Base-by-base conservation (phyloP, 1,139 yeast species). In the Debaryomyces udenii region DNA sequence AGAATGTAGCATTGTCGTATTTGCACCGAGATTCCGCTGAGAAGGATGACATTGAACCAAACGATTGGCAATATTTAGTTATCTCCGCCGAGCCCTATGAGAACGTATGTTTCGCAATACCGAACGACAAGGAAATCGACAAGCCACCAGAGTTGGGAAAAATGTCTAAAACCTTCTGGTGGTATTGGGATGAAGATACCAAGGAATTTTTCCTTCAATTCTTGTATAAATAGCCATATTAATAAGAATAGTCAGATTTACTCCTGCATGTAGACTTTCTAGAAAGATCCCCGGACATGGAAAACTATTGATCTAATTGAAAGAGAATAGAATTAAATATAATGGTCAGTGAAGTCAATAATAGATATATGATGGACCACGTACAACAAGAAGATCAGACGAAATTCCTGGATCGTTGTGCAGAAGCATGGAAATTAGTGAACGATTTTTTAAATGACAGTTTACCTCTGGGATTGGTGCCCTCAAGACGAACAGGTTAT, bases 31-130 rank as follows among this genome's bases (percentile, higher is more conserved):
- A 46, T 5, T 49, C 47, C n/a, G 52, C 43, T 4, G 56, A 50
- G 7, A 45, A 44, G 5, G 52, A 46, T 1, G 61, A 66, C 3
- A 65, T 66, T 6, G 71, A 74, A 45, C 68, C 74, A 16, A 53
- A 61, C 4, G 53, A 39, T 53, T 63, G 54, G 60, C 95, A 86
- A 59, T 88, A 83, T 54, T 56, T 89, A 47, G 78, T 88, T n/a
- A 62, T 88, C 0, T 80, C 88, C 18, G 94, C 87, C 0, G 96
- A 87, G 55, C 96, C 96, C 1, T 89, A 87, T 59, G 93, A 87
- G 44, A 86, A 83, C 40, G 70, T 86, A 11, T 85, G 83, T 2
- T 70, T 89, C 48, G 81, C 86, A 40, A 69, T 89, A 5, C 93
- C 93, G 2, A 74, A 80, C 17, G 69, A 64, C 22, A 74, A 75